Percentiles rank a stretch among this genome's conserved stretches.
Conservation (phyloP, 352 stramenopile genomes). For the Thalassiosira ordinaria region DNA sequence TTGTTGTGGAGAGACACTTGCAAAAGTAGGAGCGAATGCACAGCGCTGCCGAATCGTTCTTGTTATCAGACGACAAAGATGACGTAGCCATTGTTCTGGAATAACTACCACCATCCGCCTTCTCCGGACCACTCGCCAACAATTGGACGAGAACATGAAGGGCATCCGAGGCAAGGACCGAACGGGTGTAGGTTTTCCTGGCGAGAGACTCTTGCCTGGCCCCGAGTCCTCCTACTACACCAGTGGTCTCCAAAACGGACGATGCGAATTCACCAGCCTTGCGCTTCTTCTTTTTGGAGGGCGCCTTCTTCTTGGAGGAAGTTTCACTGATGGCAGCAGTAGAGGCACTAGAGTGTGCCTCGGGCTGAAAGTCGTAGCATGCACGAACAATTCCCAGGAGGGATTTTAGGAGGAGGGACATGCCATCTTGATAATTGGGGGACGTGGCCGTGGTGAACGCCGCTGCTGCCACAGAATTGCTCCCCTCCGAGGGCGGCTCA, state of each 20-base stretch:
- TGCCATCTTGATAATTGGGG: too few relatives aligned
- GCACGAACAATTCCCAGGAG: constrained; percentile 37
- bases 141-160: constrained; percentile 54
- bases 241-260: constrained; percentile 4
- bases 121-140: background rate
- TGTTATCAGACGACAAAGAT: too few relatives aligned
- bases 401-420: constrained; percentile 36
- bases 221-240: too few relatives aligned
- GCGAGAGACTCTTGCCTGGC: too few relatives aligned
- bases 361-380: constrained; percentile 46
- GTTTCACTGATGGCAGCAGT: background rate
- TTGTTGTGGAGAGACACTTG: constrained; percentile 28
- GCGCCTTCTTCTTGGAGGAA: constrained; percentile 29
- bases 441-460: constrained; percentile 1
- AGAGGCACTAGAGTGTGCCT: background rate
- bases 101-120: background rate
- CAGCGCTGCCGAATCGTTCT: background rate
- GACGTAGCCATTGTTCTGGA: too few relatives aligned
- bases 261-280: constrained; percentile 14
- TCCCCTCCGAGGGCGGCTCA: background rate
- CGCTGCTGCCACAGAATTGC: background rate
- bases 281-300: constrained; percentile 40
- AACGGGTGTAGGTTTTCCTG: constrained; percentile 48
- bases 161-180: constrained; percentile 49
- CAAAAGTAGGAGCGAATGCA: constrained; percentile 47